Evolutionary conservation across 495 filamentous ascomycete species (phyloP), one percentile per base, ranked within the genome.

Genomic region (Usnea hakonensis): DNA sequence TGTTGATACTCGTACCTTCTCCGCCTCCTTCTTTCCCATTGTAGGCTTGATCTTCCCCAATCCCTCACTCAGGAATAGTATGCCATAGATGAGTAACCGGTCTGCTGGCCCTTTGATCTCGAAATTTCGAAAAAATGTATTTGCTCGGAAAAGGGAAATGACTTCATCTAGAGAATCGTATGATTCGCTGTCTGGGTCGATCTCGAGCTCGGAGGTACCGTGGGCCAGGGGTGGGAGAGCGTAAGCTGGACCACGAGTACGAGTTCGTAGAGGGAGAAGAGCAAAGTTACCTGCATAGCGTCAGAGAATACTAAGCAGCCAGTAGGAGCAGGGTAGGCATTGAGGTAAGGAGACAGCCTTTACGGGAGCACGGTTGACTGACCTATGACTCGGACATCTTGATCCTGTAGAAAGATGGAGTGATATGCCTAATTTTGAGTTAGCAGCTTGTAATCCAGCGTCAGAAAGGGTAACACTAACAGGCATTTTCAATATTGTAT

Each of bases 61-160:
- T 65, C 89, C 91, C 70, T 97, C 92, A 70, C 84, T 90, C 67
- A 97, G 79, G 76, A 92, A 97, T 65, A 97, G 81, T 70, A 96
- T 97, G 57, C 93, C 92, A 77, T 98, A 98, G 68, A 98, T 94
- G 62, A 98, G 79, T 73, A 96, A 84, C 52, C 95, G 83, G 76
- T 98, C 94, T 59, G 94, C 94, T 36, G 91, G 90, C 21, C 94
- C 94, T 72, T 95, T 91, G 83, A 97, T 96, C 81, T 97, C 95
- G 71, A 98, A 98, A 81, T 98, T 98, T 67, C 95, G 88, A 81
- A 98, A 98, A 71, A 98, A 86, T 44, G 94, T 97, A 79, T 98
- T 97, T 72, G 95, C 93, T 57, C 94, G 90, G 83, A 97, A 98
- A 35, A 97, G 84, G 3, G 84, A 85, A 55, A 98, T 82, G 35